A percentile compares a stretch with the other conserved stretches of the same genome.
These are phyloP conservation scores for Andrographis paniculata DNA, from an alignment of 305 asterid genomes.

Conservation along the genomic window DNA sequence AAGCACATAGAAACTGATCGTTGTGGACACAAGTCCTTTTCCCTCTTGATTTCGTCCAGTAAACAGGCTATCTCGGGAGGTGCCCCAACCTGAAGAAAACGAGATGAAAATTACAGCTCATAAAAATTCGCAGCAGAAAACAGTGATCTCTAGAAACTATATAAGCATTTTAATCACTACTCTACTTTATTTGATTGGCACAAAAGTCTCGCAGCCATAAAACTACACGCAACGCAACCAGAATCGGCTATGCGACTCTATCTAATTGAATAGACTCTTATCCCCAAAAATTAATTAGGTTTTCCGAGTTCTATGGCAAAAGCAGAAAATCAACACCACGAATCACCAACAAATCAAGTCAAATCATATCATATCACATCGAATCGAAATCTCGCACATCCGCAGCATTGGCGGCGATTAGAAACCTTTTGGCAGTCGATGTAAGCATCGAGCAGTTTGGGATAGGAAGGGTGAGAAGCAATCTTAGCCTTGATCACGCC, in stretches of 20 bases:
- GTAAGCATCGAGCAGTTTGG: slow-evolving; percentile 69
- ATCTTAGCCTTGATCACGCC: slow-evolving; percentile 59
- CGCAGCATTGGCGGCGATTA: neutral
- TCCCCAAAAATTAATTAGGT: too few relatives aligned
- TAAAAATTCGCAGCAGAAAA: neutral
- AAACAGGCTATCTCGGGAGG: slow-evolving; percentile 65
- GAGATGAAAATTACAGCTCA: neutral
- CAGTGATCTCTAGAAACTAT: neutral
- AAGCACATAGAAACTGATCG: slow-evolving; percentile 32
- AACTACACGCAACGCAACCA: too few relatives aligned
- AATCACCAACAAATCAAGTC: too few relatives aligned
- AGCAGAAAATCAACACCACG: neutral
- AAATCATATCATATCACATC: too few relatives aligned
- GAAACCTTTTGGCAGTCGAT: slow-evolving; percentile 96
- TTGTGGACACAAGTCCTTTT: slow-evolving; percentile 29
- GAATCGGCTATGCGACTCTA: too few relatives aligned
- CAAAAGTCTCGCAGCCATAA: too few relatives aligned
- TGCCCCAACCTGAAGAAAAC: slow-evolving; percentile 64
- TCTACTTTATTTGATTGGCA: too few relatives aligned
- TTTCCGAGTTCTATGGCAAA: neutral
- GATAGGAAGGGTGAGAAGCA: slow-evolving; percentile 77
- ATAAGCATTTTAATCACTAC: too few relatives aligned
- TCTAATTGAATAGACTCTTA: too few relatives aligned
- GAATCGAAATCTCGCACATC: neutral
- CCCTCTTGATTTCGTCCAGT: slow-evolving; percentile 64